Conservation (phyloP, 768 basidiomycete genomes). For the Cantharellus cinnabarinus region DNA sequence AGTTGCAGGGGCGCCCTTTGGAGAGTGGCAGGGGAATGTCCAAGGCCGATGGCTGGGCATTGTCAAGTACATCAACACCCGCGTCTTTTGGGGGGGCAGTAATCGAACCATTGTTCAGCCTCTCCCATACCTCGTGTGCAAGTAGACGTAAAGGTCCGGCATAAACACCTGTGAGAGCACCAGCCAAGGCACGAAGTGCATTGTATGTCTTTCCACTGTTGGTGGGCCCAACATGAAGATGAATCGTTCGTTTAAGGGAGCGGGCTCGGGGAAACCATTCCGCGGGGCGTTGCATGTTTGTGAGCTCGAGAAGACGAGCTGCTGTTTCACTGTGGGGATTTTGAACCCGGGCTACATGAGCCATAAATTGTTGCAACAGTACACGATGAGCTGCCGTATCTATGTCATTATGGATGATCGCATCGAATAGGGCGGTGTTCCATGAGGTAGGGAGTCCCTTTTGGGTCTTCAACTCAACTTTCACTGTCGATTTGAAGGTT, state of each 20-base stretch:
- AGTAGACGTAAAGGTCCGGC: constrained; percentile 83
- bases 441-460: too few species aligned
- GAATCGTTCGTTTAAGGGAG: constrained; percentile 44
- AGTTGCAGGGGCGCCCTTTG: constrained; percentile 45
- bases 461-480: too few species aligned
- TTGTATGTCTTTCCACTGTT: constrained; percentile 95
- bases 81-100: constrained; percentile 36
- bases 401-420: too few species aligned
- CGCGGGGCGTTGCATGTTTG: constrained; percentile 9
- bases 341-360: not conserved
- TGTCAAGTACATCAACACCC: constrained; percentile 1
- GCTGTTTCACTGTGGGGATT: constrained; percentile 1
- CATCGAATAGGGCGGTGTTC: too few species aligned
- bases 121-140: constrained; percentile 85
- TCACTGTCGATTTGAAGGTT: too few species aligned
- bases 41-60: not conserved
- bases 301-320: not conserved
- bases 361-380: not conserved
- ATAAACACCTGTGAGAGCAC: constrained; percentile 54
- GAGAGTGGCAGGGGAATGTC: not conserved
- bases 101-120: constrained; percentile 80
- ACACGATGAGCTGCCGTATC: not conserved
- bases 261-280: constrained; percentile 26
- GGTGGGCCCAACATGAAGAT: constrained; percentile 94
- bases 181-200: constrained; percentile 73